phyloP scores from a whole-genome alignment of 805 yeast genomes.

The Candida golubevii region DNA sequence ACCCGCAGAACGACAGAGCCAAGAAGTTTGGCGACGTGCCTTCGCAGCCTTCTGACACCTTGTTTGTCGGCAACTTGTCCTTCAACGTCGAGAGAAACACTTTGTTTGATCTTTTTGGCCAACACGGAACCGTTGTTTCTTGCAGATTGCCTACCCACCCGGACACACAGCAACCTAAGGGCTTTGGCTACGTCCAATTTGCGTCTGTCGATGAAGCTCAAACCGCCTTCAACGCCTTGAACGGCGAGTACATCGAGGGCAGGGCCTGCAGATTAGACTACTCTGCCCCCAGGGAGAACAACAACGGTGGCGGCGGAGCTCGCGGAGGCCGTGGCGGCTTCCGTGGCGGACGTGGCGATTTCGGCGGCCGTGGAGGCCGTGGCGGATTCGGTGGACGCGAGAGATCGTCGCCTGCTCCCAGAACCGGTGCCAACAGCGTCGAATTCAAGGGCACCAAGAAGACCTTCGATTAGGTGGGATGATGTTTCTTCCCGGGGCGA shows the following conservation, averaged over 20 bases:
- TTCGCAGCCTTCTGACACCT: conserved; percentile 90
- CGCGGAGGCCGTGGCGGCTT: conserved; percentile 17
- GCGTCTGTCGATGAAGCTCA: conserved; percentile 84
- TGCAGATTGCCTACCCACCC: conserved; percentile 98
- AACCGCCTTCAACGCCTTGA: conserved; percentile 78
- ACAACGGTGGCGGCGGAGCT: conserved; percentile 19
- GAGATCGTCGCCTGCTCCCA: conserved; percentile 58
- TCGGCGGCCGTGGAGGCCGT: conserved; percentile 20
- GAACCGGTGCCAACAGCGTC: conserved; percentile 57
- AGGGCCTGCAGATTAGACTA: conserved; percentile 93
- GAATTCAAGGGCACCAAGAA: conserved; percentile 82
- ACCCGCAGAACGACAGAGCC: conserved; percentile 67
- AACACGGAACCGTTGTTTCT: conserved; percentile 77
- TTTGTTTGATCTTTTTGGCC: conserved; percentile 67
- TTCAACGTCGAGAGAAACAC: conserved; percentile 83
- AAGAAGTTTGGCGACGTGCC: conserved; percentile 84
- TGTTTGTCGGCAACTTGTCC: conserved; percentile 93
- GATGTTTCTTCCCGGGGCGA: background rate
- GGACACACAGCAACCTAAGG: conserved; percentile 98
- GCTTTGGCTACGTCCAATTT: conserved; percentile 96
- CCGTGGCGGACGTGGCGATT: conserved; percentile 16
- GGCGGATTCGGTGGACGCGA: conserved; percentile 31
- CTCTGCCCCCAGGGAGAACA: conserved; percentile 81
- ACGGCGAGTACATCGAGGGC: conserved; percentile 86
- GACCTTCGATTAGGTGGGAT: conserved; percentile 59